Percentiles rank a stretch among this genome's conserved stretches.
phyloP scores from a whole-genome alignment of 2,329 filamentous ascomycete genomes.

The Fusarium armeniacum region DNA sequence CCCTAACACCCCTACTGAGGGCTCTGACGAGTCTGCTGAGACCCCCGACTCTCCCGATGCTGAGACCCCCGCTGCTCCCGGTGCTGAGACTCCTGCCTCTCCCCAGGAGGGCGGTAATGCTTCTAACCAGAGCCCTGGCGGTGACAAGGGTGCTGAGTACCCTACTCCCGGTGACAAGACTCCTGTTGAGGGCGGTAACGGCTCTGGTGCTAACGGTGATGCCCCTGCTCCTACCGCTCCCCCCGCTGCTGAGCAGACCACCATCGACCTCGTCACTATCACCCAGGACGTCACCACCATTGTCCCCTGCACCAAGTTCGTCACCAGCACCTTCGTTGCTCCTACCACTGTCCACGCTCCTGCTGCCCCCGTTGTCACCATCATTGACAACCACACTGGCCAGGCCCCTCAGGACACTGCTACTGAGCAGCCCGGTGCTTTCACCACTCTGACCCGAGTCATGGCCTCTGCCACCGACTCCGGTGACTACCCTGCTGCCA shows the following conservation, averaged over 20 bases:
- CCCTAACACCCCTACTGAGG: neutral
- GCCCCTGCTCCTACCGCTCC: constrained; percentile 28
- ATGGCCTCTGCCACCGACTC: constrained; percentile 30
- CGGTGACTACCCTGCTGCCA: constrained; percentile 15
- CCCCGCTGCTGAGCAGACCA: constrained; percentile 20
- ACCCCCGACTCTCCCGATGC: neutral
- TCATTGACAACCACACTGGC: constrained; percentile 33
- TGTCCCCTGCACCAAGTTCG: constrained; percentile 45
- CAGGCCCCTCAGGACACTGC: constrained; percentile 11
- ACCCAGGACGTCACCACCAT: constrained; percentile 47
- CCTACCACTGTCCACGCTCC: constrained; percentile 33
- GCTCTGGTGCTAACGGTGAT: neutral
- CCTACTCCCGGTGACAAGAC: constrained; percentile 4
- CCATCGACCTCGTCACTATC: constrained; percentile 40
- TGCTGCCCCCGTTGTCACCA: constrained; percentile 34
- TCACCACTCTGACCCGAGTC: constrained; percentile 34
- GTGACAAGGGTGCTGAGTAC: constrained; percentile 9
- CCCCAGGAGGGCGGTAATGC: constrained; percentile 2
- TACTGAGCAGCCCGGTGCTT: constrained; percentile 24
- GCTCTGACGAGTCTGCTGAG: constrained; percentile 3
- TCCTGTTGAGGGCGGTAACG: neutral
- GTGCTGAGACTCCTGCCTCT: neutral
- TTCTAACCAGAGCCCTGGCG: neutral
- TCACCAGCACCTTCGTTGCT: constrained; percentile 44
- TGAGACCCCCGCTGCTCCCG: neutral